These are phyloP conservation scores for Nyssa sinensis DNA, from an alignment of 148 eudicot genomes.

Conservation along the genomic window DNA sequence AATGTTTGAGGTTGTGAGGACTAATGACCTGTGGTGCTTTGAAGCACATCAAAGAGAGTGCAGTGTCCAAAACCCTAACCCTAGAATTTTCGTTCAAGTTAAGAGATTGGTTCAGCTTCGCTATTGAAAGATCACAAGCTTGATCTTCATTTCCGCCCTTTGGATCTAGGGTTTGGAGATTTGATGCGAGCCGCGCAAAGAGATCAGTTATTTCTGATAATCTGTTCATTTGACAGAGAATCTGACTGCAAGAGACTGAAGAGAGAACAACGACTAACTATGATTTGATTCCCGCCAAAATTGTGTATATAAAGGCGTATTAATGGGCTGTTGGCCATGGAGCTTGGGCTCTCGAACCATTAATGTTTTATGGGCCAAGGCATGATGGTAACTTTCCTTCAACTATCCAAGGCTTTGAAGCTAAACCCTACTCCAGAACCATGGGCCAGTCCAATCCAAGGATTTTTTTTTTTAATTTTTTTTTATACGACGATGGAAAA, in stretches of 20 bases:
- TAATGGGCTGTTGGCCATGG: not conserved
- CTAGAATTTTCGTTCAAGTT: constrained; percentile 33
- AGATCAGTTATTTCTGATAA: constrained; percentile 41
- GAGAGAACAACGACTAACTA: not conserved
- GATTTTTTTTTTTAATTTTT: too few species aligned
- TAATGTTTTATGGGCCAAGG: too few species aligned
- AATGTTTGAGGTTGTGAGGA: not conserved
- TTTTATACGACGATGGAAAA: too few species aligned
- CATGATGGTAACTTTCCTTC: too few species aligned
- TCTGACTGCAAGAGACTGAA: not conserved
- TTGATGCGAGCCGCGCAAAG: constrained; percentile 37
- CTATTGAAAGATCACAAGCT: constrained; percentile 22
- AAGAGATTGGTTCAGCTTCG: constrained; percentile 38
- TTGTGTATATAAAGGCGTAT: not conserved
- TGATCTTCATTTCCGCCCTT: constrained; percentile 23
- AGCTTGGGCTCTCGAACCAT: not conserved
- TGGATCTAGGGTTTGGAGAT: constrained; percentile 29
- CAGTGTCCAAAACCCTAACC: constrained; percentile 54
- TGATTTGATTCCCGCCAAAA: not conserved
- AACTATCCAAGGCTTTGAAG: too few species aligned
- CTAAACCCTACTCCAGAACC: too few species aligned
- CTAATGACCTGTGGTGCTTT: constrained; percentile 56
- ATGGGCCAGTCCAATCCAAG: too few species aligned
- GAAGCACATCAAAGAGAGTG: constrained; percentile 58
- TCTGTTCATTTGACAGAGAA: constrained; percentile 15